These are phyloP conservation scores for Pseudoneurospora amorphoporcata DNA, from an alignment of 495 filamentous ascomycete genomes.

Conservation along the genomic window DNA sequence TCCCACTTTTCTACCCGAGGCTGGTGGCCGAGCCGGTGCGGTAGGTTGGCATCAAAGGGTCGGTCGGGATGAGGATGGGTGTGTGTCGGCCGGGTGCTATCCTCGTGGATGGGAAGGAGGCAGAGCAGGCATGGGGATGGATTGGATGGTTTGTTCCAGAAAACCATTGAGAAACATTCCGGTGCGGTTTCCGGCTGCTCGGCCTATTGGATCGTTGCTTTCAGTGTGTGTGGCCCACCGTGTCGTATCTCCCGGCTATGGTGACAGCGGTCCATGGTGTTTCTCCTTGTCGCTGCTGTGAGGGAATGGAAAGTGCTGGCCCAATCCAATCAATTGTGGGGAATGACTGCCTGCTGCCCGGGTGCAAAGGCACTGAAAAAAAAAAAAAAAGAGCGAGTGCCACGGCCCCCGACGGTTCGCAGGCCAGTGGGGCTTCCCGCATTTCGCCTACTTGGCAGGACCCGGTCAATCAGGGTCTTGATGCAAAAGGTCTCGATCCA, in stretches of 20 bases:
- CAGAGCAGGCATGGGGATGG: not conserved
- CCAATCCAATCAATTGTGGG: not conserved
- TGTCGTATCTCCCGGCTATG: not conserved
- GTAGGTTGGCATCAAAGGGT: not conserved
- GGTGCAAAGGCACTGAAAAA: not conserved
- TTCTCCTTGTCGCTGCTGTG: not conserved
- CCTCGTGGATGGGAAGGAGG: not conserved
- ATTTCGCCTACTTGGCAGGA: not conserved
- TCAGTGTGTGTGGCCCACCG: not conserved
- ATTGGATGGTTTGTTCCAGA: not conserved
- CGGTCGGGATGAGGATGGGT: not conserved
- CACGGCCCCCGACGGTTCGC: not conserved
- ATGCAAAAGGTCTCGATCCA: slow-evolving; percentile 13
- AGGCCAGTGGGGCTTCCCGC: slow-evolving; percentile 13
- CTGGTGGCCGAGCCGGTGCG: not conserved
- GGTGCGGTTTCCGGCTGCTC: not conserved
- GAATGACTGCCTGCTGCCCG: not conserved
- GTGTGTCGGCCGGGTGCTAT: not conserved
- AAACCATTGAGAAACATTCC: not conserved
- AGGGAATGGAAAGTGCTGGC: not conserved
- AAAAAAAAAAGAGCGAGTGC: not conserved
- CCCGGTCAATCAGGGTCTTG: not conserved
- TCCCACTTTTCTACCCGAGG: not conserved
- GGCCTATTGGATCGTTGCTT: not conserved
- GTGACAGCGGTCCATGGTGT: not conserved